Evolutionary conservation across 2,329 filamentous ascomycete species (phyloP).

Genomic region (Paraconiothyrium sp.): DNA sequence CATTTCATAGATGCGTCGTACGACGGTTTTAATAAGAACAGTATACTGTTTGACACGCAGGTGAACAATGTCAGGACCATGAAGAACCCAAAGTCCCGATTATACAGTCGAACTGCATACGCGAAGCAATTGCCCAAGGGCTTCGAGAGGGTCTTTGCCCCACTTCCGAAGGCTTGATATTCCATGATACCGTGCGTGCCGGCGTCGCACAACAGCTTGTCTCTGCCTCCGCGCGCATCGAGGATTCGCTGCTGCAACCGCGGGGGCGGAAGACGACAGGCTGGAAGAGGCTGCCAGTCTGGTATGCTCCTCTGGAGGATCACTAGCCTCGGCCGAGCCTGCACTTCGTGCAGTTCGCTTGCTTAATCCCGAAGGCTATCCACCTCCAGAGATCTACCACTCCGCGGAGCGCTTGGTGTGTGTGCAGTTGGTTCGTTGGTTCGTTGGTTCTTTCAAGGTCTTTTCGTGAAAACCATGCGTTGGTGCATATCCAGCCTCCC

Average conservation of each 20-base stretch:
- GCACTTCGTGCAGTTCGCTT: not conserved
- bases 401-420: not conserved
- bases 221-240: not conserved
- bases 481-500: not conserved
- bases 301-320: not conserved
- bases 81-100: not conserved
- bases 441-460: not conserved
- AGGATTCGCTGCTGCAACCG: not conserved
- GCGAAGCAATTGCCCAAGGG: not conserved
- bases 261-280: not conserved
- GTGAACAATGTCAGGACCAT: not conserved
- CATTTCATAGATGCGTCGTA: not conserved
- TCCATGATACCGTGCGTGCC: not conserved
- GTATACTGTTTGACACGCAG: not conserved
- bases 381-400: not conserved
- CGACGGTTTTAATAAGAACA: not conserved
- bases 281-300: not conserved
- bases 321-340: slow-evolving; percentile 8
- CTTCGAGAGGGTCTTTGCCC: not conserved
- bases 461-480: not conserved
- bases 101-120: not conserved
- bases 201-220: not conserved
- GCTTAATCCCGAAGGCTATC: not conserved
- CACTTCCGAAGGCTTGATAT: not conserved
- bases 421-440: not conserved